Evolutionary conservation across 768 basidiomycete species (phyloP), one percentile per base, ranked within the genome.

Genomic region (Agrocybe pediades): DNA sequence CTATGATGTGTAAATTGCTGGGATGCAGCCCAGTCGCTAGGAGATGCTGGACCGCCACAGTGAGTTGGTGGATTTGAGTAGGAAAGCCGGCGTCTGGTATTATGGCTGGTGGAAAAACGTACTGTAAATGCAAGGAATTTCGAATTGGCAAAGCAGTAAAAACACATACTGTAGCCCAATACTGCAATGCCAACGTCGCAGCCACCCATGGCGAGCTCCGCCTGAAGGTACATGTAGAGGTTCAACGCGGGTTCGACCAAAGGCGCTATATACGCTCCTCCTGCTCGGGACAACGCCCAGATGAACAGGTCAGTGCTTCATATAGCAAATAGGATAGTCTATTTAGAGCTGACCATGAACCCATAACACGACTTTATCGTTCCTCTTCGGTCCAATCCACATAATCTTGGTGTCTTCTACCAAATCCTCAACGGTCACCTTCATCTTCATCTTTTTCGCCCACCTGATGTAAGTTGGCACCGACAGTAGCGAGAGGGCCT

Each of bases 61-160:
- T 49, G 39, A 63, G 58, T 58, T 72, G 70, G 5, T 57, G 56
- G 7, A 71, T 57, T 45, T 67, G 71, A 9, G 62, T 64, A 11
- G 71, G 71, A 48, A 71, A 71, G 1, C 41, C 49, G 15, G 61
- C 69, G n/a, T 53, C 58, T 21, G 70, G 72, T 11, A 67, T 47
- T 1, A 70, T 62, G 5, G 67, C 69, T 60, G 16, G 13, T 15
- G n/a, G 9, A 13, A 25, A 24, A 5, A 21, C 9, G 8, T n/a
- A 39, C 39, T 17, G 9, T 23, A 16, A 3, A 30, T 15, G 19
- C 19, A 7, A 29, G 2, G 2, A 6, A 24, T 20, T 9, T 46
- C 13, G 4, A 29, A 30, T 47, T 33, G 1, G 17, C 9, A 13
- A 3, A 1, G 5, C 7, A 45, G 7, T 3, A 26, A 25, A 9